Conservation (phyloP, 2,329 filamentous ascomycete species). For the Graphilbum ipis-grandicollis region DNA sequence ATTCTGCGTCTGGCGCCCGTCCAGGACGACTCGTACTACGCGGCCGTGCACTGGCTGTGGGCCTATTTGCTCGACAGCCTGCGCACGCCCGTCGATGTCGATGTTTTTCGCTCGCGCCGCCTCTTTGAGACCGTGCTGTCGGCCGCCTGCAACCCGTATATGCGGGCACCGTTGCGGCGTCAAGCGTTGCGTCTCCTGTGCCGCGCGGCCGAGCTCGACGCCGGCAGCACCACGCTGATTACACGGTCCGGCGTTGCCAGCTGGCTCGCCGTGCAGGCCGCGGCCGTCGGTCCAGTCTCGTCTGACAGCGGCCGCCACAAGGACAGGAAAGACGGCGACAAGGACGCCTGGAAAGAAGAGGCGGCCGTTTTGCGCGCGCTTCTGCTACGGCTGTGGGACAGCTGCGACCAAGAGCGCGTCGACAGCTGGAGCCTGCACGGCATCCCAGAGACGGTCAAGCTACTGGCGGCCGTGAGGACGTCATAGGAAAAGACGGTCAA, state of each 20-base stretch:
- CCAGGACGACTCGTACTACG: conserved; percentile 54
- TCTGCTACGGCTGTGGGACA: conserved; percentile 40
- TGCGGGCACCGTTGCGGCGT: conserved; percentile 39
- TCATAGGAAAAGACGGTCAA: neutral
- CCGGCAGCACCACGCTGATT: conserved; percentile 62
- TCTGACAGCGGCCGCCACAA: neutral
- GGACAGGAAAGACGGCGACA: neutral
- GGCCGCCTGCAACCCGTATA: conserved; percentile 49
- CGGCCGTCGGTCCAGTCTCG: neutral
- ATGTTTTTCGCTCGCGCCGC: conserved; percentile 39
- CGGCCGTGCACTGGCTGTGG: conserved; percentile 60
- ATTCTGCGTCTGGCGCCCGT: conserved; percentile 48
- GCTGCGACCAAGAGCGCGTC: conserved; percentile 49
- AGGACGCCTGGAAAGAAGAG: conserved; percentile 1
- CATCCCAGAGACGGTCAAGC: conserved; percentile 6
- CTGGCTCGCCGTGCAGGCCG: conserved; percentile 45
- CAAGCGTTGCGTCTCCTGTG: conserved; percentile 46
- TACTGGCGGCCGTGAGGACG: neutral
- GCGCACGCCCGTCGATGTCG: conserved; percentile 39
- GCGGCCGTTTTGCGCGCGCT: conserved; percentile 31
- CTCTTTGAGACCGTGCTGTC: conserved; percentile 63
- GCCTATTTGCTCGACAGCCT: conserved; percentile 52
- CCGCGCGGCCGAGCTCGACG: conserved; percentile 47
- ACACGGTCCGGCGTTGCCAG: conserved; percentile 58
- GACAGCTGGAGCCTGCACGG: conserved; percentile 46